phyloP scores from a whole-genome alignment of 2,329 filamentous ascomycete species.

The Clarireedia homoeocarpa region DNA sequence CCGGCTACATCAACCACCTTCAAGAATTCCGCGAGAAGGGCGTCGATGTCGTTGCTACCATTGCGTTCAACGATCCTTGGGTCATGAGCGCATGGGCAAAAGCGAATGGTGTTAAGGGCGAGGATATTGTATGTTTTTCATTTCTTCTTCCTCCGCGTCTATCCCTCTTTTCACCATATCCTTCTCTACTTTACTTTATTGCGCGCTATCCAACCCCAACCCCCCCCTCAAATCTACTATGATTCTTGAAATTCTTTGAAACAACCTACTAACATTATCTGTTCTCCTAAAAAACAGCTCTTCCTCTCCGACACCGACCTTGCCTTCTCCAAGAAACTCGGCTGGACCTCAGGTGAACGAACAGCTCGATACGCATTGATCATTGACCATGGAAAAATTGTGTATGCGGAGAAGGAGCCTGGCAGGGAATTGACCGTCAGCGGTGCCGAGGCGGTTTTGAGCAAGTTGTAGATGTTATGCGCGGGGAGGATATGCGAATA shows the following conservation, averaged over 20 bases:
- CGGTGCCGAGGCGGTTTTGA: conserved; percentile 27
- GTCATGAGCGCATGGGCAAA: conserved; percentile 70
- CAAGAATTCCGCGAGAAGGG: conserved; percentile 54
- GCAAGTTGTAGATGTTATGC: conserved; percentile 19
- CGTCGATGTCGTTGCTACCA: conserved; percentile 59
- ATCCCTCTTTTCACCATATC: too few relatives aligned
- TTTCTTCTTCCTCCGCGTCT: neutral
- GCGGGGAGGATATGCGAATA: neutral
- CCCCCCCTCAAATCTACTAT: neutral
- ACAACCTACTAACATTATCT: neutral
- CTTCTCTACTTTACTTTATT: too few relatives aligned
- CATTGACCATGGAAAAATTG: conserved; percentile 60
- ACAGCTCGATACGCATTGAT: conserved; percentile 60
- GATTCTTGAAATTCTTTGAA: too few relatives aligned
- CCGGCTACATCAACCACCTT: conserved; percentile 58
- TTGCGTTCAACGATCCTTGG: conserved; percentile 61
- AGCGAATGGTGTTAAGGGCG: conserved; percentile 56
- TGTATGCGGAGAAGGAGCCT: conserved; percentile 57
- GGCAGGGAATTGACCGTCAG: conserved; percentile 25
- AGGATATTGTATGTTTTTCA: conserved; percentile 48
- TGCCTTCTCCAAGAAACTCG: conserved; percentile 57
- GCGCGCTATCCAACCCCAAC: neutral
- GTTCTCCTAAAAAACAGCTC: conserved; percentile 34
- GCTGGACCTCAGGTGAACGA: conserved; percentile 53
- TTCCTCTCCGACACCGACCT: conserved; percentile 59